Evolutionary conservation across 2,329 filamentous ascomycete genomes (phyloP).

Genomic region (Aurifilum marmelostoma): DNA sequence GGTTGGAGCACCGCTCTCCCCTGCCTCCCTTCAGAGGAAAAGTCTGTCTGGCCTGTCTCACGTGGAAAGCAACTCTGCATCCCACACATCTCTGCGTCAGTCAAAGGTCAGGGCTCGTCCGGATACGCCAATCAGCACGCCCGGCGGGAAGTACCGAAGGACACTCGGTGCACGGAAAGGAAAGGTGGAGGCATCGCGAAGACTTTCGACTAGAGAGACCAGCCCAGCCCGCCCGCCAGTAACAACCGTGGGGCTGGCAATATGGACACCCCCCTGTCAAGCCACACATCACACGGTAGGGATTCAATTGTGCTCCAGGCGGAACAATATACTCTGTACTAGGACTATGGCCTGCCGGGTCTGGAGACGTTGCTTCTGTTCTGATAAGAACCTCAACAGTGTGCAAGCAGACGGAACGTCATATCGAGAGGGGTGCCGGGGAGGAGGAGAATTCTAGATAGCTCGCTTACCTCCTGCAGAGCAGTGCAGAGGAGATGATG

Average conservation of each 20-base stretch:
- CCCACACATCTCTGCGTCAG: neutral
- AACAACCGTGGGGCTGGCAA: conserved; percentile 2
- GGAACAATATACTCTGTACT: neutral
- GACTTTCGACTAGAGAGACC: neutral
- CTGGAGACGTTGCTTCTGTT: conserved; percentile 10
- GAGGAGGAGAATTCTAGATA: neutral
- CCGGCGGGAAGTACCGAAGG: neutral
- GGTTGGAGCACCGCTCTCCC: neutral
- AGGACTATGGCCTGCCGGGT: conserved; percentile 7
- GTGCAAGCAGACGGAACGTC: neutral
- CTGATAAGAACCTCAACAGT: neutral
- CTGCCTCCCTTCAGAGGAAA: neutral
- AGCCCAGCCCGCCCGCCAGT: conserved; percentile 7
- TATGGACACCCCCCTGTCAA: conserved; percentile 19
- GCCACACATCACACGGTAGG: conserved; percentile 23
- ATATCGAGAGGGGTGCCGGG: conserved; percentile 3
- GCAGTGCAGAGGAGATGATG: neutral
- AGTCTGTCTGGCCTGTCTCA: conserved; percentile 19
- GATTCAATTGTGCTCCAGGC: neutral
- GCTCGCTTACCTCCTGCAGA: neutral
- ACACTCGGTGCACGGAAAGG: neutral
- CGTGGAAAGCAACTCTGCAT: conserved; percentile 3
- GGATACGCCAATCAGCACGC: neutral
- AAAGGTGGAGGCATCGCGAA: conserved; percentile 16
- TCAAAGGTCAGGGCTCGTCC: neutral